Percentiles rank a stretch among this genome's conserved stretches.
These are phyloP conservation scores for Microascus cirrosus DNA, from an alignment of 2,329 filamentous ascomycete species.

Conservation along the genomic window DNA sequence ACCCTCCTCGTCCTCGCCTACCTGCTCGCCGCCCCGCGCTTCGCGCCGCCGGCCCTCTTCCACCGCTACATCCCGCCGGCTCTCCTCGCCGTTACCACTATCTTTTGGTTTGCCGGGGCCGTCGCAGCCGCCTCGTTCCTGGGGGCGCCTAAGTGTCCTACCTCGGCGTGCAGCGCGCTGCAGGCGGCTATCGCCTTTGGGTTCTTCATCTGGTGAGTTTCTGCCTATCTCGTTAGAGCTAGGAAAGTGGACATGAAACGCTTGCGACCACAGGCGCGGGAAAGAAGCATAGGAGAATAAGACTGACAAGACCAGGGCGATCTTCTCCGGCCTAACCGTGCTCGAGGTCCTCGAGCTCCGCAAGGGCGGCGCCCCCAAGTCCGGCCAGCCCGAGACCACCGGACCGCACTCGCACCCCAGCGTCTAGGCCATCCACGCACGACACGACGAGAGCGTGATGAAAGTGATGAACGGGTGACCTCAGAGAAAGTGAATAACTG, in stretches of 20 bases:
- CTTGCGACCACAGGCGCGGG: background rate
- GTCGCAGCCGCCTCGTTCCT: slow-evolving; percentile 63
- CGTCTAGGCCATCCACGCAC: background rate
- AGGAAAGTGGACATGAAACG: background rate
- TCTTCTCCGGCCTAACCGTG: slow-evolving; percentile 34
- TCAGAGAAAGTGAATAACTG: background rate
- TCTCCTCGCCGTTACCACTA: slow-evolving; percentile 60
- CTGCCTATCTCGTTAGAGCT: slow-evolving; percentile 10
- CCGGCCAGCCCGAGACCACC: background rate
- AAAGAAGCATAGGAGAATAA: no score
- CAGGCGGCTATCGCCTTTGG: slow-evolving; percentile 57
- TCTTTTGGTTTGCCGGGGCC: slow-evolving; percentile 87
- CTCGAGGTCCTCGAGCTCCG: slow-evolving; percentile 31
- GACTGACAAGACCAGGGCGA: slow-evolving; percentile 11
- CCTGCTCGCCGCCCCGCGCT: slow-evolving; percentile 55
- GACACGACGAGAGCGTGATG: background rate
- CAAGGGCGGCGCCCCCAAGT: background rate
- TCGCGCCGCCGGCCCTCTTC: slow-evolving; percentile 42
- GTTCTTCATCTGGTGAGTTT: slow-evolving; percentile 45
- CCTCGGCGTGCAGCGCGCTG: slow-evolving; percentile 42
- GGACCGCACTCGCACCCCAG: background rate
- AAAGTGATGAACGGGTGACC: background rate
- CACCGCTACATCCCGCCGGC: slow-evolving; percentile 55
- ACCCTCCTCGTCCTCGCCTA: slow-evolving; percentile 61
- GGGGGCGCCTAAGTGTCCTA: slow-evolving; percentile 42